Conservation (phyloP, 2,329 filamentous ascomycete genomes). For the Catunica adiposa region DNA sequence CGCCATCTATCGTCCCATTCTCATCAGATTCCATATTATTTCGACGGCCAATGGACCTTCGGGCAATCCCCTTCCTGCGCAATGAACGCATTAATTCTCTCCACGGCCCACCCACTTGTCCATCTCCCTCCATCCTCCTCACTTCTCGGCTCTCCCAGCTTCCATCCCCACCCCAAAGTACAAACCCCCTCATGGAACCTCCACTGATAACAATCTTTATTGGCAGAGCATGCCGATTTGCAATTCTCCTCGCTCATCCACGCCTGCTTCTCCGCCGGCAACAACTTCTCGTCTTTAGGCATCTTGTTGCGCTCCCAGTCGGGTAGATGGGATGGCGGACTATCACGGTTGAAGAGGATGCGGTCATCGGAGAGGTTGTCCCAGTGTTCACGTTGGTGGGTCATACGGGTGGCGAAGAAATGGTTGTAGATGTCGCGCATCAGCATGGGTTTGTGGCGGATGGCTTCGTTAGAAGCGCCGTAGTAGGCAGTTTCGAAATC, state of each 20-base stretch:
- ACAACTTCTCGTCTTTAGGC: constrained; percentile 21
- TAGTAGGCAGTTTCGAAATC: constrained; percentile 31
- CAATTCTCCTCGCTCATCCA: constrained; percentile 29
- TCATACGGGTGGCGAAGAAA: constrained; percentile 28
- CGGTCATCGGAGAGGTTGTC: constrained; percentile 34
- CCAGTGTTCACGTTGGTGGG: constrained; percentile 30
- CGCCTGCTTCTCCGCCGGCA: constrained; percentile 26
- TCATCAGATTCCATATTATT: not conserved
- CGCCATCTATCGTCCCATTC: not conserved
- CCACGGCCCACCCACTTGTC: constrained; percentile 27
- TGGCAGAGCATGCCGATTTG: constrained; percentile 26
- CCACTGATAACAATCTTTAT: constrained; percentile 26
- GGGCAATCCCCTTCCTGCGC: constrained; percentile 23
- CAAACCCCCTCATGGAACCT: constrained; percentile 26
- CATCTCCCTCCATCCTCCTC: constrained; percentile 20
- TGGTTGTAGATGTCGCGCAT: constrained; percentile 32
- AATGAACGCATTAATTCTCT: constrained; percentile 25
- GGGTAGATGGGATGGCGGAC: constrained; percentile 21
- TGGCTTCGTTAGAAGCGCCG: constrained; percentile 15
- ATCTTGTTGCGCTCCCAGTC: constrained; percentile 15
- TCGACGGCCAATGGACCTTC: constrained; percentile 20
- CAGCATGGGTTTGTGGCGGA: constrained; percentile 21
- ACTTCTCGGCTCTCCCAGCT: constrained; percentile 25
- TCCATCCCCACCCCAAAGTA: constrained; percentile 22
- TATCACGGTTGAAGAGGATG: constrained; percentile 24